Evolutionary conservation across 768 basidiomycete genomes (phyloP).

Genomic region (Hypholoma fasciculare): DNA sequence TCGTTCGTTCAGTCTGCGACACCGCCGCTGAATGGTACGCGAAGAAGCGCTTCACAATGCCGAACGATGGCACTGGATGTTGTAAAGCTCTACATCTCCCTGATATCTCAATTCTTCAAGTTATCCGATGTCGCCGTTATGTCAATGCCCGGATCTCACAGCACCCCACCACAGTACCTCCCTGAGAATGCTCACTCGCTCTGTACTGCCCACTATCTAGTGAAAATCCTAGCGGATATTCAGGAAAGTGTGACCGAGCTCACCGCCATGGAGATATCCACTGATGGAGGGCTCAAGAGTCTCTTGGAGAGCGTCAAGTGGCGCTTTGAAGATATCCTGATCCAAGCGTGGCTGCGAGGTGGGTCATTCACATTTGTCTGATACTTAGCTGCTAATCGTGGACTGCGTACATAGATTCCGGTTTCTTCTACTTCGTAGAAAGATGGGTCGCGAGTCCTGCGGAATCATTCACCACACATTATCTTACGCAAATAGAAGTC

Average conservation of each 20-base stretch:
- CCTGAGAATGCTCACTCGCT: constrained; percentile 80
- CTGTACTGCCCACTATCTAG: constrained; percentile 79
- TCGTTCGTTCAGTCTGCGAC: constrained; percentile 25
- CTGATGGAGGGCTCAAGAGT: constrained; percentile 71
- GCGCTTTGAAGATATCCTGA: constrained; percentile 84
- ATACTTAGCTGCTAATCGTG: background rate
- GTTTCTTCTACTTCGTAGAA: constrained; percentile 81
- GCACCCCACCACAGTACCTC: constrained; percentile 49
- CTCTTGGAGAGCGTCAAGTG: constrained; percentile 83
- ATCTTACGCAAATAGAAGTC: constrained; percentile 72
- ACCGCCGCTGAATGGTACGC: constrained; percentile 40
- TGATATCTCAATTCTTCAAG: constrained; percentile 88
- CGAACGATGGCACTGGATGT: constrained; percentile 88
- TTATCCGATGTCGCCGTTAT: constrained; percentile 62
- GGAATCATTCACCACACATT: constrained; percentile 69
- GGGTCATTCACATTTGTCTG: constrained; percentile 17
- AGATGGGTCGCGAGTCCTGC: constrained; percentile 72
- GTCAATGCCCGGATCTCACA: constrained; percentile 27
- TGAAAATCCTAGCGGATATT: constrained; percentile 80
- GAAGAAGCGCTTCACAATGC: constrained; percentile 82
- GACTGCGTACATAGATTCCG: constrained; percentile 59
- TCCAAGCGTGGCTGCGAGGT: constrained; percentile 85
- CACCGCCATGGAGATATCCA: constrained; percentile 74
- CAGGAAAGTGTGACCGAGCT: constrained; percentile 86
- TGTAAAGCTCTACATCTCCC: constrained; percentile 80